phyloP scores from a whole-genome alignment of 2,329 filamentous ascomycete species.

The Aureobasidium sp. region DNA sequence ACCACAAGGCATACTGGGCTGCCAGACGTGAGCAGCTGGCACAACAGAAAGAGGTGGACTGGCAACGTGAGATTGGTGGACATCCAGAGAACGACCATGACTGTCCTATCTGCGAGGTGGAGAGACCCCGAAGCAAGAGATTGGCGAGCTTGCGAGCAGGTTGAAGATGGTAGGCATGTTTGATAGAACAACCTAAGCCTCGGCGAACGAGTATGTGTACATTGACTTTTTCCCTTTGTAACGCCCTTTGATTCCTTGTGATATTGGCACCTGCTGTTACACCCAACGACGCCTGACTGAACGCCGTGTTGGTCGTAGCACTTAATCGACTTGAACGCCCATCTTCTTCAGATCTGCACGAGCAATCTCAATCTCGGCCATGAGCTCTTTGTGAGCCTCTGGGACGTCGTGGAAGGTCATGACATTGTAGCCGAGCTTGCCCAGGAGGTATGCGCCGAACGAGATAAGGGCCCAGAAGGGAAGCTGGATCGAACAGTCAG shows the following conservation, averaged over 20 bases:
- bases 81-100: slow-evolving; percentile 22
- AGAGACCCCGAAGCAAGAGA: slow-evolving; percentile 21
- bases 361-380: slow-evolving; percentile 73
- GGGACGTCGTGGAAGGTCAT: slow-evolving; percentile 96
- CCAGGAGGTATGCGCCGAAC: slow-evolving; percentile 86
- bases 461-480: slow-evolving; percentile 89
- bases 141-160: slow-evolving; percentile 16
- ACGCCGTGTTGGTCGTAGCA: slow-evolving; percentile 12
- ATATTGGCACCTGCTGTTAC: slow-evolving; percentile 1
- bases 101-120: slow-evolving; percentile 24
- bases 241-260: slow-evolving; percentile 5
- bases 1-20: background rate
- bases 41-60: background rate
- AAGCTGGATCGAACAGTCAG: slow-evolving; percentile 50
- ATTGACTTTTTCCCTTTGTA: background rate
- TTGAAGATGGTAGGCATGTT: slow-evolving; percentile 12
- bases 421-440: slow-evolving; percentile 85
- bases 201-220: slow-evolving; percentile 12
- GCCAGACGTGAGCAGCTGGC: slow-evolving; percentile 7
- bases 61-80: slow-evolving; percentile 15
- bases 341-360: slow-evolving; percentile 65
- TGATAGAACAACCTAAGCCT: background rate
- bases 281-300: background rate
- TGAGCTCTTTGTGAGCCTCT: slow-evolving; percentile 80
- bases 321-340: slow-evolving; percentile 71